Evolutionary conservation across 2,329 filamentous ascomycete species (phyloP).

Genomic region (Metarhizium robertsii): DNA sequence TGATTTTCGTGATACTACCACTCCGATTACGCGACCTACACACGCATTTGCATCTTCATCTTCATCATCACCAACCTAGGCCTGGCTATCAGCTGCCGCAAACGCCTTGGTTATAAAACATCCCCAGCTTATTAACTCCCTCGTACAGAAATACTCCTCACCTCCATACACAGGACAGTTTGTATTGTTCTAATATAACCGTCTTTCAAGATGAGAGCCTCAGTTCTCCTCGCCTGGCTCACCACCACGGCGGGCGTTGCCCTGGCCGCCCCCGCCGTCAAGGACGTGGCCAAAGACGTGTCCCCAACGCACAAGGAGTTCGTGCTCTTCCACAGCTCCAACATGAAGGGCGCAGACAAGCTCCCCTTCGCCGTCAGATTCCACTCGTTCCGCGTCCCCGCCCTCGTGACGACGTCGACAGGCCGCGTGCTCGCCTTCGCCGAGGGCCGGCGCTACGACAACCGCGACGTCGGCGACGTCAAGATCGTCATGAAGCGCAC

Average conservation of each 20-base stretch:
- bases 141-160: no score
- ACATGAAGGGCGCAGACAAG: conserved; percentile 17
- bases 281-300: neutral
- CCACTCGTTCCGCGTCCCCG: conserved; percentile 19
- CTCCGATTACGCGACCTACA: no score
- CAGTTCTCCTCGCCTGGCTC: neutral
- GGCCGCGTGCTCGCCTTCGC: conserved; percentile 18
- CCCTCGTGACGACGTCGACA: conserved; percentile 14
- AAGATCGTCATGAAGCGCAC: conserved; percentile 20
- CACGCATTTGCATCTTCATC: no score
- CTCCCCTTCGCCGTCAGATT: conserved; percentile 18
- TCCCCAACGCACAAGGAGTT: conserved; percentile 13
- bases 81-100: no score
- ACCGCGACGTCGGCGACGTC: conserved; percentile 19
- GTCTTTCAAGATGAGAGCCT: neutral
- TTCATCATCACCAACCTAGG: no score
- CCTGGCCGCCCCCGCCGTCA: neutral
- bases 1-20: no score
- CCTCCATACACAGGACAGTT: neutral
- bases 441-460: conserved; percentile 16
- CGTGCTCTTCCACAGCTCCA: conserved; percentile 17
- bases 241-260: neutral
- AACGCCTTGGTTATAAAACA: no score
- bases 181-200: neutral
- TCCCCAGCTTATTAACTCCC: no score